Percentiles rank a stretch among this genome's conserved stretches.
These are phyloP conservation scores for Fraxinus americana DNA, from an alignment of 257 asterid species.

Conservation along the genomic window DNA sequence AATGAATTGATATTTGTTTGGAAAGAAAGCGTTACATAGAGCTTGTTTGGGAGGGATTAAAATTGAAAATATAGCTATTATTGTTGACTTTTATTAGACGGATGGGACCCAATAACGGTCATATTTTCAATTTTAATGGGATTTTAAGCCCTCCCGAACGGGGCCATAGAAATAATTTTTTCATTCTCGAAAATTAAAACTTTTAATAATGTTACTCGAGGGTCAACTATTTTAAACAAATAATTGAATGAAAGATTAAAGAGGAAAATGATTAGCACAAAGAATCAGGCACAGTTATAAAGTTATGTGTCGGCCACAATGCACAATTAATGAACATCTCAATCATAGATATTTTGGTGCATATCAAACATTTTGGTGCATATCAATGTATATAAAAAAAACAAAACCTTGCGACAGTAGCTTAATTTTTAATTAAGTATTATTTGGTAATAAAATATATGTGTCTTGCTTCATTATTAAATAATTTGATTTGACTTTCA, in stretches of 20 bases:
- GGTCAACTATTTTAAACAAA: background rate
- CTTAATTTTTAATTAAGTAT: background rate
- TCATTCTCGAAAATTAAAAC: too few relatives aligned
- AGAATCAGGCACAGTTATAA: background rate
- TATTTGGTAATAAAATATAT: background rate
- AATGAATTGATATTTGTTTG: too few relatives aligned
- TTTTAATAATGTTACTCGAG: background rate
- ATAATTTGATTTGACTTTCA: background rate
- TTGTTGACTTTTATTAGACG: too few relatives aligned
- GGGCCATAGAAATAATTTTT: too few relatives aligned
- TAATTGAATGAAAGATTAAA: background rate
- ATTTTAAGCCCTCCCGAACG: too few relatives aligned
- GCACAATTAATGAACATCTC: background rate
- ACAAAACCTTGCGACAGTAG: background rate
- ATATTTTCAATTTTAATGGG: too few relatives aligned
- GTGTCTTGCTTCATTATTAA: background rate
- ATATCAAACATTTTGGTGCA: background rate
- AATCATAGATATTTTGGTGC: background rate
- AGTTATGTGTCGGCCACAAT: slow-evolving; percentile 26
- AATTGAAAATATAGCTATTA: too few relatives aligned
- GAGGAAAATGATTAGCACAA: background rate
- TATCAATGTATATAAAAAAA: background rate
- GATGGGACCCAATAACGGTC: too few relatives aligned
- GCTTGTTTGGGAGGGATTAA: too few relatives aligned
- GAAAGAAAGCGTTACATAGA: too few relatives aligned